Evolutionary conservation across 306 rosid genomes (phyloP), one percentile per base, ranked within the genome.

Genomic region (Prunus mume): DNA sequence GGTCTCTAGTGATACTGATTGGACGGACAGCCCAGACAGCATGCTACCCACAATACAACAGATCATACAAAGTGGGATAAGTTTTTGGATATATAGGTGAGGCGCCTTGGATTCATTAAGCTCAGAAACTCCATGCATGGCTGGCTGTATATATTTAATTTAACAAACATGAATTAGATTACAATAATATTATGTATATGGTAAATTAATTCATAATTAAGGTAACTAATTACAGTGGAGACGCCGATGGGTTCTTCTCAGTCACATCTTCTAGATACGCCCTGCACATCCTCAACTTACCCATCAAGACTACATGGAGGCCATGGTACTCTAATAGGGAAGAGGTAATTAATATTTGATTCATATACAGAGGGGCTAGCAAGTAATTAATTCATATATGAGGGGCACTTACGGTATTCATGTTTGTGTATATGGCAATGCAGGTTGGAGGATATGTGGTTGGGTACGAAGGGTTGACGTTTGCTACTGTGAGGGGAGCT

Each of bases 391-490:
- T 38, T 38, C 43, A 7, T 38, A 38, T 38, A 38, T 7, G 43
- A 38, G 43, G 9, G 9, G 2, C 2, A 7, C 43, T 38, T 38
- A 38, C 63, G 45, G 3, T 38, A 38, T 38, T 56, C 67, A 52
- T 71, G 10, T 69, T 46, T 45, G 49, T 76, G n/a, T 52, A 52
- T 52, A 52, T 76, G 57, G 62, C 13, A 56, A 56, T 25, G 15
- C 76, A 89, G 90, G 82, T 89, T 50, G 91, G 93, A 87, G 93
- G 93, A 43, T 87, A 83, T 60, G 82, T 81, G n/a, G 69, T 75
- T 43, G 88, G 79, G 79, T 89, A 89, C 83, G 71, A 79, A 77
- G 93, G 89, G 68, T 65, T 87, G 56, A 78, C 88, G 49, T 77
- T 89, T 27, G 3, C 80, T 28, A 89, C 85, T 2, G 78, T 89